Base-by-base conservation (phyloP, 192 early-diverging fungal species). In the Chytriomyces sp. region DNA sequence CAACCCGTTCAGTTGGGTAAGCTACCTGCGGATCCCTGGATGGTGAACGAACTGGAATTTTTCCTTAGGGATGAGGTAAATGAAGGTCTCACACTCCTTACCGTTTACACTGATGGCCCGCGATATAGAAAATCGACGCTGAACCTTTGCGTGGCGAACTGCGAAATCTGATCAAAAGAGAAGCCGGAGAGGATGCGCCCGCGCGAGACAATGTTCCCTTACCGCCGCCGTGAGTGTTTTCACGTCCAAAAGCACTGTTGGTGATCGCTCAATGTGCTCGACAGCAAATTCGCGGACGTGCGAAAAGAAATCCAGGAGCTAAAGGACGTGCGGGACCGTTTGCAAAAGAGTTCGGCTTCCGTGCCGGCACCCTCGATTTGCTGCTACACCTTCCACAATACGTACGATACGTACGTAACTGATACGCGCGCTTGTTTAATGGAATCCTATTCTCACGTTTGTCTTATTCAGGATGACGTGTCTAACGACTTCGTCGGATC, bases 371-470 rank as follows among this genome's bases (percentile, higher is more conserved):
- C 95, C 14, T 95, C 93, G 22, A 86, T 98, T 34, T 96, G 94
- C 80, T 93, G 90, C 72, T 98, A 93, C 78, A 99, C 95, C 32
- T 92, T 98, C 73, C 94, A 96, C 78, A 99, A 99, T 77, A 92
- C 93, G 17, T 82, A 91, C 76, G 88, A 91, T 81, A 81, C 77
- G 73, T 75, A 39, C 36, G 59, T 39, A 39, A 1, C 64, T 17
- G 25, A 8, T 1, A 31, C 37, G n/a, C 28, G 3, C 52, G 38
- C 28, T 3, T 76, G 37, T 25, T 34, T 40, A 3, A 2, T 49
- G 44, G 28, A 57, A 17, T 28, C 28, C 54, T 8, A 56, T 52
- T 5, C 17, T 25, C 44, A 63, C n/a, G n/a, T n/a, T n/a, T 40
- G 55, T 32, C 22, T 62, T 44, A 19, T 54, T 74, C 22, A 91